These are phyloP conservation scores for Aspergillus fijiensis DNA, from an alignment of 2,329 filamentous ascomycete genomes.

Conservation along the genomic window DNA sequence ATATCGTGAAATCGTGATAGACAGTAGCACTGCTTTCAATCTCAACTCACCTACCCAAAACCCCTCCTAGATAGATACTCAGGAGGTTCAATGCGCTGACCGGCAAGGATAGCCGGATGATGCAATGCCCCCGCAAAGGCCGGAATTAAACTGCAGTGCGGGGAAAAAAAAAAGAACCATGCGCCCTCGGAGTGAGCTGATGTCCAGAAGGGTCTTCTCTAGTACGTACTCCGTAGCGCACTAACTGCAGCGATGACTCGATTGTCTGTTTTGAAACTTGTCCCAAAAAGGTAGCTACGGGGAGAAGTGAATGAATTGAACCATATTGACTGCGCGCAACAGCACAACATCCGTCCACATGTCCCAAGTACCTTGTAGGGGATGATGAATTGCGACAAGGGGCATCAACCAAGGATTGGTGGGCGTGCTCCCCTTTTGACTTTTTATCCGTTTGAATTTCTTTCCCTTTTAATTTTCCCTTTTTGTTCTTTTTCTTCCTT, in stretches of 20 bases:
- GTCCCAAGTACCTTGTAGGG: not conserved
- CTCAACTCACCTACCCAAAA: not conserved
- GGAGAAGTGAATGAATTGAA: constrained; percentile 6
- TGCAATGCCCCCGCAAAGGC: constrained; percentile 29
- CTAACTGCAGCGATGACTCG: not conserved
- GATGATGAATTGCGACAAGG: not conserved
- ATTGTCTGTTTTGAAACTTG: constrained; percentile 7
- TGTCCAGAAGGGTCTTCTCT: constrained; percentile 3
- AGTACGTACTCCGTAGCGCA: not conserved
- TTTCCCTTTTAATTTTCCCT: not conserved
- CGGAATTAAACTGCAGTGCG: constrained; percentile 27
- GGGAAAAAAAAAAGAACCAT: constrained; percentile 19
- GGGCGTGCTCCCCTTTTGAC: not conserved
- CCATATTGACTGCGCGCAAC: no score
- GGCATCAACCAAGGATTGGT: not conserved
- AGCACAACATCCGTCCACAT: not conserved
- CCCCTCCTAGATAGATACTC: not conserved
- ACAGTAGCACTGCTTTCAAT: not conserved
- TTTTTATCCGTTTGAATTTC: not conserved
- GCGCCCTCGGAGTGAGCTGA: not conserved
- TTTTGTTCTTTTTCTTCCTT: not conserved
- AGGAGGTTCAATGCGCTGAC: constrained; percentile 6
- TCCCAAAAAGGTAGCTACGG: constrained; percentile 14
- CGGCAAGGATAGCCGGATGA: constrained; percentile 14
- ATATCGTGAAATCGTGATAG: not conserved